These are phyloP conservation scores for Apiospora kogelbergensis DNA, from an alignment of 2,329 filamentous ascomycete species.

Conservation along the genomic window DNA sequence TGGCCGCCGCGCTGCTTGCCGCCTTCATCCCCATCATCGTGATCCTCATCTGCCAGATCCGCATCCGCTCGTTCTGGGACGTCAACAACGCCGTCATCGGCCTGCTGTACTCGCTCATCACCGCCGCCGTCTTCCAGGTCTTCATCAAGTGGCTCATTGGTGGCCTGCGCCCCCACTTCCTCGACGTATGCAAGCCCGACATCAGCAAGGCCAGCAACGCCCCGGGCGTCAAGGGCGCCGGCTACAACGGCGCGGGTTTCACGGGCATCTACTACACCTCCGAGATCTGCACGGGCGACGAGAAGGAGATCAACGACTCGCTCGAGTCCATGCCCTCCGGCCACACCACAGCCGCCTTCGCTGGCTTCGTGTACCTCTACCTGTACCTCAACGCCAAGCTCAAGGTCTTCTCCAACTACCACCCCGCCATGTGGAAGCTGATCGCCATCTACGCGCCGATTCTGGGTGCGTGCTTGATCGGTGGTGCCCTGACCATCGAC, in stretches of 20 bases:
- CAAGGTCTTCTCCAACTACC: slow-evolving; percentile 72
- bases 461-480: slow-evolving; percentile 67
- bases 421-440: slow-evolving; percentile 73
- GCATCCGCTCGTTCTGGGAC: slow-evolving; percentile 68
- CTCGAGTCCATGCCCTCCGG: slow-evolving; percentile 73
- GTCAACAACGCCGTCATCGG: slow-evolving; percentile 71
- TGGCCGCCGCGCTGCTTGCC: slow-evolving; percentile 66
- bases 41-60: slow-evolving; percentile 66
- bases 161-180: slow-evolving; percentile 70
- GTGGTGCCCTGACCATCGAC: slow-evolving; percentile 69
- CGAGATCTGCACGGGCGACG: slow-evolving; percentile 68
- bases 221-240: slow-evolving; percentile 38
- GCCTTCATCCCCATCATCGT: slow-evolving; percentile 64
- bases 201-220: slow-evolving; percentile 41
- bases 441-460: slow-evolving; percentile 64
- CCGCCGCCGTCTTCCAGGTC: slow-evolving; percentile 73
- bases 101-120: slow-evolving; percentile 68
- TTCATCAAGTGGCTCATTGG: slow-evolving; percentile 76
- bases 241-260: slow-evolving; percentile 53
- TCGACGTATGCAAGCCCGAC: slow-evolving; percentile 67
- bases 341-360: slow-evolving; percentile 72
- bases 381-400: slow-evolving; percentile 78
- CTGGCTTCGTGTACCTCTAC: slow-evolving; percentile 68
- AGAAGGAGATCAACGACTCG: slow-evolving; percentile 63
- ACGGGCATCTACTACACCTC: slow-evolving; percentile 65